Conservation (phyloP, 805 yeast species). For the Kodamaea lidongshanica region DNA sequence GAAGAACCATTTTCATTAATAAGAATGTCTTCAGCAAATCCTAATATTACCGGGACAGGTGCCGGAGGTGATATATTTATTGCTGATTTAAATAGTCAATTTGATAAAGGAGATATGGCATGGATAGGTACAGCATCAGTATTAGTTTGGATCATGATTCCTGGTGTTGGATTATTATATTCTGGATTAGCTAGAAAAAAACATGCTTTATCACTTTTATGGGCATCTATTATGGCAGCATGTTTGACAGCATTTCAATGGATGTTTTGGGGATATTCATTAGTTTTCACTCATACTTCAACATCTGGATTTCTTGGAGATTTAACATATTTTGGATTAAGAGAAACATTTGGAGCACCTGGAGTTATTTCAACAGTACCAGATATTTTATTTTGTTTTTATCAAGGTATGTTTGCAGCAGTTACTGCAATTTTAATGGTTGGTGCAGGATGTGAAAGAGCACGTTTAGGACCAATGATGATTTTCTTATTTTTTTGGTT, state of each 20-base stretch:
- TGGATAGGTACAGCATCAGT: constrained; percentile 77
- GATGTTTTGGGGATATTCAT: constrained; percentile 98
- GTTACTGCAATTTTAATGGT: constrained; percentile 90
- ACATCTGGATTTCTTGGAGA: constrained; percentile 70
- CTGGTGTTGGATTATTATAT: constrained; percentile 90
- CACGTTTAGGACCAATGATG: constrained; percentile 94
- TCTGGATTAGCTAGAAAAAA: constrained; percentile 92
- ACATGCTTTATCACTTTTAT: constrained; percentile 87
- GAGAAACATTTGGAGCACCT: constrained; percentile 77
- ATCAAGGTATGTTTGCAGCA: constrained; percentile 96
- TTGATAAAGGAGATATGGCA: constrained; percentile 71
- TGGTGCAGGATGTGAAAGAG: constrained; percentile 98
- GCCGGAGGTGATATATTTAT: constrained; percentile 80
- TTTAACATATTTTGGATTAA: constrained; percentile 72
- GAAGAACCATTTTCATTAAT: too few relatives aligned
- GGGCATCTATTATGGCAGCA: constrained; percentile 90
- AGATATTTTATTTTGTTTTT: constrained; percentile 81
- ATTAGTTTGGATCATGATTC: constrained; percentile 93
- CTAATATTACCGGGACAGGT: constrained; percentile 45
- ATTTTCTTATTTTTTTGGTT: constrained; percentile 89
- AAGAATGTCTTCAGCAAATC: constrained; percentile 13
- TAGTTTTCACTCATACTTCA: constrained; percentile 69
- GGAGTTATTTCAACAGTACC: constrained; percentile 67
- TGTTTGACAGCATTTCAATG: constrained; percentile 86
- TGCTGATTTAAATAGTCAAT: constrained; percentile 64